Conservation (phyloP, 768 basidiomycete genomes). For the Leucocoprinus birnbaumii region DNA sequence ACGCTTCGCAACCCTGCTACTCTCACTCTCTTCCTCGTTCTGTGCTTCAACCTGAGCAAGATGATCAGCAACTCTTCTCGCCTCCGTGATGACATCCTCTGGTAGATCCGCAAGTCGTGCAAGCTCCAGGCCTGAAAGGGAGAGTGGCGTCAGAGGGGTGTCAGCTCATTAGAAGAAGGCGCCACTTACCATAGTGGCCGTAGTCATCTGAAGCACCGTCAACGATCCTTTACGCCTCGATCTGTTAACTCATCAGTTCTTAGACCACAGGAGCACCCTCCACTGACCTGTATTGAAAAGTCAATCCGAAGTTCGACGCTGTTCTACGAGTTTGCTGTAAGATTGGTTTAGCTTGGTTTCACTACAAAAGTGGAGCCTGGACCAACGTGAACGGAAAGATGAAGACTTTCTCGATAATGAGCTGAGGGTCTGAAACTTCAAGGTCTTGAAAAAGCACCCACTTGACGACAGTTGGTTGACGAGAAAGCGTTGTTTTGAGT, state of each 20-base stretch:
- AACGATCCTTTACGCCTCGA: constrained; percentile 51
- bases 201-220: constrained; percentile 64
- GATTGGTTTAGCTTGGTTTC: not conserved
- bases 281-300: constrained; percentile 74
- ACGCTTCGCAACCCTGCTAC: constrained; percentile 52
- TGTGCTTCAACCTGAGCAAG: constrained; percentile 57
- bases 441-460: constrained; percentile 30
- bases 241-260: too few species aligned
- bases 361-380: not conserved
- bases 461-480: constrained; percentile 80
- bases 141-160: not conserved
- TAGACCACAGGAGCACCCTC: not conserved
- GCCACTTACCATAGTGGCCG: constrained; percentile 66
- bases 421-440: not conserved
- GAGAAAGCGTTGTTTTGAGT: constrained; percentile 70
- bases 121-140: constrained; percentile 72
- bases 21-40: constrained; percentile 60
- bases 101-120: constrained; percentile 89
- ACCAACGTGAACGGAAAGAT: constrained; percentile 84
- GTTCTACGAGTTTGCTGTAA: constrained; percentile 54
- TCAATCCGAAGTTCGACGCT: constrained; percentile 59
- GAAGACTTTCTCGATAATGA: constrained; percentile 49
- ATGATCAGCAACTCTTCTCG: constrained; percentile 53
- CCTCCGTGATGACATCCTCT: constrained; percentile 59
- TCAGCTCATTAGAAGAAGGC: not conserved